Percentiles rank a stretch among this genome's conserved stretches.
phyloP scores from a whole-genome alignment of 2,329 filamentous ascomycete genomes.

The Aureobasidium sp. region DNA sequence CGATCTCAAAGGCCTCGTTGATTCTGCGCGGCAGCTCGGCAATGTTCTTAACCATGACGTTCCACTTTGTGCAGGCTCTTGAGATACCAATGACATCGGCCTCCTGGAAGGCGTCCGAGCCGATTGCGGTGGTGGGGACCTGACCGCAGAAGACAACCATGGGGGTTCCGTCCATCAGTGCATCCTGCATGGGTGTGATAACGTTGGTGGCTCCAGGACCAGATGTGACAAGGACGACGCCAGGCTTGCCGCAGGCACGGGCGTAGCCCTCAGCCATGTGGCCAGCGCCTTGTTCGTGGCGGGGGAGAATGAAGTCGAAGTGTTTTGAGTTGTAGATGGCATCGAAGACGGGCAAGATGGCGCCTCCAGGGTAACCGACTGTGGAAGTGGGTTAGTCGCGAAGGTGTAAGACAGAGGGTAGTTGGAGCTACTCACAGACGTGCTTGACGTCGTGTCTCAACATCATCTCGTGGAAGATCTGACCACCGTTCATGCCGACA shows the following conservation, averaged over 20 bases:
- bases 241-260: slow-evolving; percentile 83
- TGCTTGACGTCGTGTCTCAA: slow-evolving; percentile 84
- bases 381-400: background rate
- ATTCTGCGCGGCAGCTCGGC: slow-evolving; percentile 88
- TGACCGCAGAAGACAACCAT: slow-evolving; percentile 95
- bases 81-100: slow-evolving; percentile 92
- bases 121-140: slow-evolving; percentile 82
- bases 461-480: slow-evolving; percentile 99
- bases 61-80: slow-evolving; percentile 95
- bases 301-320: slow-evolving; percentile 90
- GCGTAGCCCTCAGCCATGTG: slow-evolving; percentile 99
- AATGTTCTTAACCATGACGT: slow-evolving; percentile 94
- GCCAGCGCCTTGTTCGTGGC: slow-evolving; percentile 94
- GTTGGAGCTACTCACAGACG: slow-evolving; percentile 60
- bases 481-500: slow-evolving; percentile 87
- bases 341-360: slow-evolving; percentile 95
- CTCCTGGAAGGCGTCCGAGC: slow-evolving; percentile 94
- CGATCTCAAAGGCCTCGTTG: slow-evolving; percentile 97
- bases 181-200: slow-evolving; percentile 92
- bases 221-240: slow-evolving; percentile 93
- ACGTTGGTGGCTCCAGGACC: slow-evolving; percentile 96
- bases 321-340: slow-evolving; percentile 97
- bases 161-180: slow-evolving; percentile 87
- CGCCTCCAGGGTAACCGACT: slow-evolving; percentile 77
- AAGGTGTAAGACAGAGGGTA: background rate